phyloP scores from a whole-genome alignment of 371 early-diverging fungal species.

The Apophysomyces variabilis region DNA sequence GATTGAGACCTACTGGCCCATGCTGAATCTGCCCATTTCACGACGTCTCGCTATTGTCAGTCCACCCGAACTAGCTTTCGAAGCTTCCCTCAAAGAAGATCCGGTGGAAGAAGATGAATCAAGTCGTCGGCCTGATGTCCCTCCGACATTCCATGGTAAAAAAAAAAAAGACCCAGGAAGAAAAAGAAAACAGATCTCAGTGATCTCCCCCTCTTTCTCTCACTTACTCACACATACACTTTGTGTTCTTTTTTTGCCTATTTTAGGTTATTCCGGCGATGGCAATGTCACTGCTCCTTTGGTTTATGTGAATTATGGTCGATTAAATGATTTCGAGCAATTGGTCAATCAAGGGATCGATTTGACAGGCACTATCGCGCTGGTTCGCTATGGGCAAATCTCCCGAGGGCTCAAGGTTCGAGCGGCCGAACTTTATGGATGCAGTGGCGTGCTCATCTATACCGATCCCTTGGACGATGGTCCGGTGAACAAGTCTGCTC shows the following conservation, averaged over 20 bases:
- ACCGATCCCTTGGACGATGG: constrained; percentile 28
- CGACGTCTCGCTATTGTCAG: constrained; percentile 60
- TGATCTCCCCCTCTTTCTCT: too few species aligned
- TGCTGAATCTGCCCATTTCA: constrained; percentile 55
- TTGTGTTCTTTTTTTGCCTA: neutral
- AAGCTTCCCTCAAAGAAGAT: constrained; percentile 60
- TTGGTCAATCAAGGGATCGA: constrained; percentile 50
- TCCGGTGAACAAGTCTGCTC: constrained; percentile 34
- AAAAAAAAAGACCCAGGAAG: too few species aligned
- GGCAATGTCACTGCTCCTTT: constrained; percentile 68
- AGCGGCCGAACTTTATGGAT: constrained; percentile 62
- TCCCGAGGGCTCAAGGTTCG: constrained; percentile 64
- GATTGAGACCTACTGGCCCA: constrained; percentile 65
- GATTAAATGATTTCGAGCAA: constrained; percentile 54
- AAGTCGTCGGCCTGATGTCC: constrained; percentile 38
- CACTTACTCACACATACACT: too few species aligned
- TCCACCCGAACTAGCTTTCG: constrained; percentile 46
- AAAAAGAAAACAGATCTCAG: too few species aligned
- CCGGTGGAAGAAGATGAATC: constrained; percentile 56
- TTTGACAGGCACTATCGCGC: constrained; percentile 54
- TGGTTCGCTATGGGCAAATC: constrained; percentile 62
- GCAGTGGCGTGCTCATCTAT: constrained; percentile 60
- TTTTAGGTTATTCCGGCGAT: constrained; percentile 53
- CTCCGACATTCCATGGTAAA: constrained; percentile 66
- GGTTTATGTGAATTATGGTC: constrained; percentile 71